A percentile compares a stretch with the other conserved stretches of the same genome.
Conservation (phyloP, 2,329 filamentous ascomycete genomes). For the Cercospora brassicicola region DNA sequence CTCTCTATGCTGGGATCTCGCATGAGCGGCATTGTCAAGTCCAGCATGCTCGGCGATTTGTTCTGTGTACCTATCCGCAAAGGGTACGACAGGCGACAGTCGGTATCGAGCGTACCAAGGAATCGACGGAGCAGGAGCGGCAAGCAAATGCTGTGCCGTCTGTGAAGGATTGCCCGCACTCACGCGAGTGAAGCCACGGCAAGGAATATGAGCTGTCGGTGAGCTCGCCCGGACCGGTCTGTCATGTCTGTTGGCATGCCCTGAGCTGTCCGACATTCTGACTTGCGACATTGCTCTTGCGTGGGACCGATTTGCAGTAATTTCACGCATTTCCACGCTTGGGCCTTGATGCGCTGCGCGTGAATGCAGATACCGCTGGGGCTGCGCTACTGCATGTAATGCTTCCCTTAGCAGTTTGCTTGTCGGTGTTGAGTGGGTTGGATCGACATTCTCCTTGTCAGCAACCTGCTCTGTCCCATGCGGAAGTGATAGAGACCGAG, state of each 20-base stretch:
- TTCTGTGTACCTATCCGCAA: background rate
- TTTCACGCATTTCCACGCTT: background rate
- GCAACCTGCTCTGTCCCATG: background rate
- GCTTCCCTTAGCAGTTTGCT: slow-evolving; percentile 27
- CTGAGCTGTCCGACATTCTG: background rate
- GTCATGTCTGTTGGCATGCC: background rate
- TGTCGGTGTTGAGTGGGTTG: slow-evolving; percentile 22
- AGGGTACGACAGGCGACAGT: background rate
- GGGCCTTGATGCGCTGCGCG: background rate
- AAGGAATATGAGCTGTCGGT: background rate
- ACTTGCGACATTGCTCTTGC: background rate
- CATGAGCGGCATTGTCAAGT: background rate
- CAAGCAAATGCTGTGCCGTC: background rate
- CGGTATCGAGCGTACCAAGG: background rate
- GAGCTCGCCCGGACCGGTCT: background rate
- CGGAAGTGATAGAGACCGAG: background rate
- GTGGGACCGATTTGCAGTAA: background rate
- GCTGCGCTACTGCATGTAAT: background rate
- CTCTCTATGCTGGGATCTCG: background rate
- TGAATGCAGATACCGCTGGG: background rate
- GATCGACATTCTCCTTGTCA: slow-evolving; percentile 26
- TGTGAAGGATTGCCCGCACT: background rate
- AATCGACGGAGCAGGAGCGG: background rate
- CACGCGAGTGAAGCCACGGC: background rate
- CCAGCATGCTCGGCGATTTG: background rate